Conservation (phyloP, 73 alveolate genomes). For the Stentor coeruleus region DNA sequence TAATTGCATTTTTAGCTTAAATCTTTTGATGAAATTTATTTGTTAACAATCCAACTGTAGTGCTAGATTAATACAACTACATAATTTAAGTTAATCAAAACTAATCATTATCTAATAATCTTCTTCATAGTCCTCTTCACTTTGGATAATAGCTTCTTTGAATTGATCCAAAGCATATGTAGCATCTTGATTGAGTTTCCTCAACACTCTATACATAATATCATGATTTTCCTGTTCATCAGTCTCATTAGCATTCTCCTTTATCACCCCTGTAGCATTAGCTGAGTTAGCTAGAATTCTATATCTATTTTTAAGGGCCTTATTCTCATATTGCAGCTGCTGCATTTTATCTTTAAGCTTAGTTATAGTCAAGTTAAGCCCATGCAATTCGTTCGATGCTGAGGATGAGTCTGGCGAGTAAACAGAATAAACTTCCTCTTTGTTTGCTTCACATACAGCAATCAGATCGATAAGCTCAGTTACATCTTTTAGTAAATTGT, state of each 20-base stretch:
- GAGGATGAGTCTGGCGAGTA: background rate
- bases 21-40: no score
- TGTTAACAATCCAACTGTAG: no score
- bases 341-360: background rate
- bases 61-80: no score
- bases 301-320: background rate
- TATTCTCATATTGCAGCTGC: background rate
- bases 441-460: background rate
- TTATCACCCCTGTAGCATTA: background rate
- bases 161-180: background rate
- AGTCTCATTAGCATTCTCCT: background rate
- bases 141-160: background rate
- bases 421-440: background rate
- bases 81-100: no score
- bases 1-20: no score
- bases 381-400: background rate
- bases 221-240: background rate
- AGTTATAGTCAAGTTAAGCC: background rate
- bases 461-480: background rate
- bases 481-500: background rate
- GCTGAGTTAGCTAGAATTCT: background rate
- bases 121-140: slow-evolving; percentile 13
- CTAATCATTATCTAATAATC: no score
- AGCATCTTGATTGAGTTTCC: slow-evolving; percentile 7
- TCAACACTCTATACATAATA: background rate